Evolutionary conservation across 2,329 filamentous ascomycete species (phyloP).

Genomic region (Fusarium camptoceras): DNA sequence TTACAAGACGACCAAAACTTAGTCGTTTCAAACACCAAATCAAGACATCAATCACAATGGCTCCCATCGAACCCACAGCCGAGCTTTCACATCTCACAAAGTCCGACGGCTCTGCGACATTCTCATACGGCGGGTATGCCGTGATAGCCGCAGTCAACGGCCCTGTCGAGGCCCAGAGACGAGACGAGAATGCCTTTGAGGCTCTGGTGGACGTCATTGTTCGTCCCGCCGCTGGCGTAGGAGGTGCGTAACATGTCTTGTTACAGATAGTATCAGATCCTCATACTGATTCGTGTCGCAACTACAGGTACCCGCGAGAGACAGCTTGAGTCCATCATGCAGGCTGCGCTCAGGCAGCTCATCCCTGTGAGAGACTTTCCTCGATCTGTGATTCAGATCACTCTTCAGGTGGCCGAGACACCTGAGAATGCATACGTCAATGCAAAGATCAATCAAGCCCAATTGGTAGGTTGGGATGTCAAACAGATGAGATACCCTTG

Average conservation of each 20-base stretch:
- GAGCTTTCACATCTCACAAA: slow-evolving; percentile 71
- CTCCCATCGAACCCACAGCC: slow-evolving; percentile 61
- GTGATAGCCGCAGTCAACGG: slow-evolving; percentile 91
- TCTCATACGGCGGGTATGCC: slow-evolving; percentile 80
- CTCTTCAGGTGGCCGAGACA: slow-evolving; percentile 78
- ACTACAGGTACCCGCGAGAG: slow-evolving; percentile 75
- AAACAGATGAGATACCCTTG: slow-evolving; percentile 19
- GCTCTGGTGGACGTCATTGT: slow-evolving; percentile 91
- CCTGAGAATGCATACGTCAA: slow-evolving; percentile 75
- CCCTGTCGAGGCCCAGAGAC: slow-evolving; percentile 87
- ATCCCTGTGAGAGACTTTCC: slow-evolving; percentile 82
- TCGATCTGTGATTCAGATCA: slow-evolving; percentile 81
- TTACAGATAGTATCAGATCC: slow-evolving; percentile 15
- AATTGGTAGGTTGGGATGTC: slow-evolving; percentile 62
- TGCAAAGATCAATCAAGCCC: slow-evolving; percentile 69
- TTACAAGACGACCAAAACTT: slow-evolving; percentile 3
- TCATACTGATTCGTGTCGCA: slow-evolving; percentile 29
- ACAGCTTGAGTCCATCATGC: slow-evolving; percentile 82
- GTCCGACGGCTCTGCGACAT: slow-evolving; percentile 83
- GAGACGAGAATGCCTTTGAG: slow-evolving; percentile 93
- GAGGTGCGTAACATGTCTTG: slow-evolving; percentile 64
- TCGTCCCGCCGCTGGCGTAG: slow-evolving; percentile 85
- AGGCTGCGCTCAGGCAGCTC: slow-evolving; percentile 77
- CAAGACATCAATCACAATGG: slow-evolving; percentile 53
- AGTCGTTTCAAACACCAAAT: slow-evolving; percentile 29